Evolutionary conservation across 2,329 filamentous ascomycete species (phyloP).

Genomic region (Dactylellina parvicollis): DNA sequence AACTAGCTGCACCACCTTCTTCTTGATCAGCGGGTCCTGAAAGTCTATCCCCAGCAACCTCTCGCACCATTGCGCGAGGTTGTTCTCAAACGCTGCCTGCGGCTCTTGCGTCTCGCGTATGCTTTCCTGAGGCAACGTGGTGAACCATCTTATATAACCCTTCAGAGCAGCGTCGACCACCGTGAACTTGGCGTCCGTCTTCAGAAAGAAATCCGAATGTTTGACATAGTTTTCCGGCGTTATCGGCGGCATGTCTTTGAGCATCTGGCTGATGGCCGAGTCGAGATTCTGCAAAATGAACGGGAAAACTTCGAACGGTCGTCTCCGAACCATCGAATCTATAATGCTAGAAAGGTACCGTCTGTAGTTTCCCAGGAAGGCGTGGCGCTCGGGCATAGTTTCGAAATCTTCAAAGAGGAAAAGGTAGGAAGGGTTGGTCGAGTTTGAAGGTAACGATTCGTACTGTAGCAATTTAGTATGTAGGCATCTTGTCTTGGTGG

Average conservation of each 20-base stretch:
- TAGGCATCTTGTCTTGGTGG: not conserved
- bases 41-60: slow-evolving; percentile 76
- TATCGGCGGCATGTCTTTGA: slow-evolving; percentile 75
- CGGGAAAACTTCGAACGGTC: slow-evolving; percentile 83
- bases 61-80: slow-evolving; percentile 77
- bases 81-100: slow-evolving; percentile 69
- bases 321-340: slow-evolving; percentile 82
- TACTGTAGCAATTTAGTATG: slow-evolving; percentile 64
- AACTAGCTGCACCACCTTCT: slow-evolving; percentile 80
- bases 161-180: slow-evolving; percentile 89
- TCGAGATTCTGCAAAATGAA: slow-evolving; percentile 87
- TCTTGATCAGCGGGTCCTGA: slow-evolving; percentile 84
- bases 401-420: slow-evolving; percentile 95
- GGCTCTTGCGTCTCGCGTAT: slow-evolving; percentile 63
- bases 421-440: slow-evolving; percentile 78
- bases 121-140: slow-evolving; percentile 20
- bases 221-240: slow-evolving; percentile 73
- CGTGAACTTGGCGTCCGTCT: slow-evolving; percentile 87
- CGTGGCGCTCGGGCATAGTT: slow-evolving; percentile 90
- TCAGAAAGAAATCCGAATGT: slow-evolving; percentile 76
- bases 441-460: slow-evolving; percentile 84
- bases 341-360: slow-evolving; percentile 89
- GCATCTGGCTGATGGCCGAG: slow-evolving; percentile 76
- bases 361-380: slow-evolving; percentile 94
- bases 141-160: slow-evolving; percentile 84